These are phyloP conservation scores for Ilex aquifolium DNA, from an alignment of 257 asterid species.

Conservation along the genomic window DNA sequence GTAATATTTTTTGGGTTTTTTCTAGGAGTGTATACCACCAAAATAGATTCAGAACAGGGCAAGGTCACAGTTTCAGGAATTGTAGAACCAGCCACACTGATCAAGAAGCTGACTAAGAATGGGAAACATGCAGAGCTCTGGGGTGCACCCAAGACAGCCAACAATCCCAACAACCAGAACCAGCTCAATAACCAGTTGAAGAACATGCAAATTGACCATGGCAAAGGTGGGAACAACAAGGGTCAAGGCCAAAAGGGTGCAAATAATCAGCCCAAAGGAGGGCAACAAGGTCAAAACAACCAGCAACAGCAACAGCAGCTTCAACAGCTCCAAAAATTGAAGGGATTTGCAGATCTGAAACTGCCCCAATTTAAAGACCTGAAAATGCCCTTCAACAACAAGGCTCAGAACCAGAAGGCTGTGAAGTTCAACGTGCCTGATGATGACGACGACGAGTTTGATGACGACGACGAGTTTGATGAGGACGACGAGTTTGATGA, in stretches of 20 bases:
- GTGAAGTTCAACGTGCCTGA: neutral
- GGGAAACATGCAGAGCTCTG: constrained; percentile 22
- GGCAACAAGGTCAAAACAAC: neutral
- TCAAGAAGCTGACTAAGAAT: constrained; percentile 16
- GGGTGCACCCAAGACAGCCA: constrained; percentile 9
- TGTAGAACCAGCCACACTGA: constrained; percentile 13
- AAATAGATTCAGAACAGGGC: constrained; percentile 14
- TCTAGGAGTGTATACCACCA: constrained; percentile 12
- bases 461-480: neutral
- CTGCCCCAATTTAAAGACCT: neutral
- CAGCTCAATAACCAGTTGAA: constrained; percentile 3
- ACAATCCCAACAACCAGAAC: neutral
- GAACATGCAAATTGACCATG: constrained; percentile 6
- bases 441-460: neutral
- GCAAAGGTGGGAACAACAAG: constrained; percentile 3
- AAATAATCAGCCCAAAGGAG: neutral
- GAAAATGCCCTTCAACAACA: neutral
- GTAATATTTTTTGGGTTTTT: neutral
- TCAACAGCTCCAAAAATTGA: too few species aligned
- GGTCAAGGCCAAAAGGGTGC: neutral
- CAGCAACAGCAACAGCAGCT: neutral
- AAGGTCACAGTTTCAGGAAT: constrained; percentile 19
- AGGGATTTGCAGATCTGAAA: neutral
- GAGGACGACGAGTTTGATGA: neutral
- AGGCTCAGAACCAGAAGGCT: neutral